These are phyloP conservation scores for Termitomyces sp. DNA, from an alignment of 768 basidiomycete genomes.

Conservation along the genomic window DNA sequence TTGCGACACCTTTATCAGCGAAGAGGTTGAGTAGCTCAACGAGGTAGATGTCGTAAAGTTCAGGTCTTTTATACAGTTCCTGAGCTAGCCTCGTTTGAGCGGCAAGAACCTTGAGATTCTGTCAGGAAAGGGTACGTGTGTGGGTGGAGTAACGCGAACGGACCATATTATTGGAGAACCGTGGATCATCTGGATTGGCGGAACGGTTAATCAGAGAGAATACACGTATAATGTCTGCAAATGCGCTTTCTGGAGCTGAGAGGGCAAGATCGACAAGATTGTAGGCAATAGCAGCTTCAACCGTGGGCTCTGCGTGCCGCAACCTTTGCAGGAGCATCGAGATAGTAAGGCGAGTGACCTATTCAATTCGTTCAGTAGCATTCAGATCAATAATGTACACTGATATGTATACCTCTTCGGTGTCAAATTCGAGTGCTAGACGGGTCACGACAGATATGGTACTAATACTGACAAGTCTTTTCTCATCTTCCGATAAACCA, in stretches of 20 bases:
- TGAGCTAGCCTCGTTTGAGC: constrained; percentile 88
- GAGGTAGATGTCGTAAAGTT: constrained; percentile 75
- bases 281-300: constrained; percentile 88
- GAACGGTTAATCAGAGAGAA: constrained; percentile 84
- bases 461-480: constrained; percentile 78
- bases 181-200: constrained; percentile 83
- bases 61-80: constrained; percentile 66
- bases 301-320: constrained; percentile 76
- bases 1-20: constrained; percentile 85
- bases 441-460: constrained; percentile 89
- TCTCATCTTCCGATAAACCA: constrained; percentile 78
- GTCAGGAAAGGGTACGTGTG: neutral
- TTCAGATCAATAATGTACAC: neutral
- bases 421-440: constrained; percentile 80
- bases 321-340: constrained; percentile 91
- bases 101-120: constrained; percentile 59
- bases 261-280: constrained; percentile 89
- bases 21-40: constrained; percentile 83
- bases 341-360: constrained; percentile 83
- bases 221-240: constrained; percentile 76
- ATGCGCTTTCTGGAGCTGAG: constrained; percentile 67
- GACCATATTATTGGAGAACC: constrained; percentile 88
- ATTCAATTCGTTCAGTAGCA: neutral
- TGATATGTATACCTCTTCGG: constrained; percentile 59
- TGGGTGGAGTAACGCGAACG: neutral